Conservation (phyloP, 768 basidiomycete species). For the Rubroboletus satanas region DNA sequence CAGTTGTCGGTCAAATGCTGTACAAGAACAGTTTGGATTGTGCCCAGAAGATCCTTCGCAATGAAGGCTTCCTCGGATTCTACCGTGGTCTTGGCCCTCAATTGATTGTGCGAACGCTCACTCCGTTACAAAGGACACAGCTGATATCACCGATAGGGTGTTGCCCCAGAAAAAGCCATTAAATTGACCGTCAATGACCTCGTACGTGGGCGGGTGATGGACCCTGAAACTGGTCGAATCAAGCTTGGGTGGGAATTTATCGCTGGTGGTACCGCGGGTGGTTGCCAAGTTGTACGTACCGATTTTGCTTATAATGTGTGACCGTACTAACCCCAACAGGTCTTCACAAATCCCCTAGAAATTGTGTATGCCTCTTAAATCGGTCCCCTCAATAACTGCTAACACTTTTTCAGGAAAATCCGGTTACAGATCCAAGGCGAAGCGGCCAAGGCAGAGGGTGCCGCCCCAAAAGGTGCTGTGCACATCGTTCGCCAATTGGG, state of each 20-base stretch:
- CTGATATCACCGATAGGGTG: constrained; percentile 53
- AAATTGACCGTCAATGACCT: constrained; percentile 96
- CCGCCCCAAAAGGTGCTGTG: constrained; percentile 75
- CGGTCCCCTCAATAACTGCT: neutral
- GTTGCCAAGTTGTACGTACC: constrained; percentile 89
- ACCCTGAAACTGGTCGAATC: constrained; percentile 95
- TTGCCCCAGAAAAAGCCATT: constrained; percentile 96
- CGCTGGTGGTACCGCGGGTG: constrained; percentile 92
- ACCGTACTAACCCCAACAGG: constrained; percentile 41
- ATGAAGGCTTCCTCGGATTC: constrained; percentile 93
- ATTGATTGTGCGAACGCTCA: constrained; percentile 58
- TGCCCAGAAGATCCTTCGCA: constrained; percentile 86
- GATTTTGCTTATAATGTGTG: constrained; percentile 1
- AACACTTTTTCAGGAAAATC: constrained; percentile 62
- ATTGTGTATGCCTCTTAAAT: constrained; percentile 64
- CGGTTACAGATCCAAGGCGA: constrained; percentile 95
- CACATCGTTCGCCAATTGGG: constrained; percentile 94
- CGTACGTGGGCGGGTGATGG: constrained; percentile 76
- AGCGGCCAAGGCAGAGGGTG: constrained; percentile 82
- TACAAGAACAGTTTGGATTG: constrained; percentile 98
- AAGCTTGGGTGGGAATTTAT: constrained; percentile 84
- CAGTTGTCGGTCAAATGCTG: constrained; percentile 92
- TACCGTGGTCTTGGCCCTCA: constrained; percentile 96
- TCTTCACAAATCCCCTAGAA: constrained; percentile 96
- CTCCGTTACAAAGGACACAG: neutral